Conservation (phyloP, 2,329 filamentous ascomycete species). For the Pseudocercospora crystallina region DNA sequence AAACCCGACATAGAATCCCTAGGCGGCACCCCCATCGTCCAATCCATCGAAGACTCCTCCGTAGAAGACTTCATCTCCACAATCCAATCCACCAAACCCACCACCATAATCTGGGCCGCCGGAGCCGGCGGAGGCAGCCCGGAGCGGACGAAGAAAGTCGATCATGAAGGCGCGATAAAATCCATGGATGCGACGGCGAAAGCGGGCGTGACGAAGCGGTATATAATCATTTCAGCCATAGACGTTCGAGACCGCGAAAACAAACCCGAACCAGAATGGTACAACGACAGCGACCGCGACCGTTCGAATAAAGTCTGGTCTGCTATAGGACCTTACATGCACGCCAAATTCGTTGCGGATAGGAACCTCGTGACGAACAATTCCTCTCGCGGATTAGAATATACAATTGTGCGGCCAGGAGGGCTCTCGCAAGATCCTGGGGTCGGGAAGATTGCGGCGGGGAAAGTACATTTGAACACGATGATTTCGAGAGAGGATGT, state of each 20-base stretch:
- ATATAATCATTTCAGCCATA: conserved; percentile 65
- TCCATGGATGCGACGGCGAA: conserved; percentile 61
- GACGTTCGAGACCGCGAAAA: conserved; percentile 51
- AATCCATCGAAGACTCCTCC: conserved; percentile 43
- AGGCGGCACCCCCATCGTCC: conserved; percentile 45
- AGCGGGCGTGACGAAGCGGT: conserved; percentile 56
- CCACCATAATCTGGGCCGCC: conserved; percentile 35
- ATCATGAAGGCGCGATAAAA: conserved; percentile 63
- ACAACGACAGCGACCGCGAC: conserved; percentile 40
- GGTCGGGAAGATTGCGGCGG: conserved; percentile 43
- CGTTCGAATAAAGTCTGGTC: conserved; percentile 41
- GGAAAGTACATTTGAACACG: conserved; percentile 41
- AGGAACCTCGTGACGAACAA: conserved; percentile 42
- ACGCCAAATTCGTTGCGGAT: conserved; percentile 47
- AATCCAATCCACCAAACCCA: conserved; percentile 38
- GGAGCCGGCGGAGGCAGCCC: conserved; percentile 42
- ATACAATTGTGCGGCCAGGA: conserved; percentile 49
- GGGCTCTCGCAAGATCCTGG: conserved; percentile 49
- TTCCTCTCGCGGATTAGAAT: conserved; percentile 40
- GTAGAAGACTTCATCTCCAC: conserved; percentile 40
- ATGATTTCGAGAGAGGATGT: conserved; percentile 59
- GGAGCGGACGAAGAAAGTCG: conserved; percentile 58
- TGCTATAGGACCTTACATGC: conserved; percentile 42
- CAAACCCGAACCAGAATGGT: conserved; percentile 45
- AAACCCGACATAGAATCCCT: conserved; percentile 38